Percentiles rank a stretch among this genome's conserved stretches.
phyloP scores from a whole-genome alignment of 1,284 basidiomycete genomes.

The Cryptococcus maquisensis region DNA sequence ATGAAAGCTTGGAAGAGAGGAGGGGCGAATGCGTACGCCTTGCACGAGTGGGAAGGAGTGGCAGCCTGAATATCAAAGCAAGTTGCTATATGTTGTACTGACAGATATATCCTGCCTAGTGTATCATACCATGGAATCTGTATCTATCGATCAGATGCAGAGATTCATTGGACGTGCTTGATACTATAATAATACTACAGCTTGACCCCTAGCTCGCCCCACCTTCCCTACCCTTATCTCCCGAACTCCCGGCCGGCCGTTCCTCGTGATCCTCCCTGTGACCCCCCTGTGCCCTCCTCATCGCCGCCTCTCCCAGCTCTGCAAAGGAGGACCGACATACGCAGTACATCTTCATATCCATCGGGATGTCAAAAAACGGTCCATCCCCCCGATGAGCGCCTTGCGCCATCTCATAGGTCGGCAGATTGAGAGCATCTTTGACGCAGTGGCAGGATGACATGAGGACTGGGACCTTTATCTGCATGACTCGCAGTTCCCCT shows the following conservation, averaged over 20 bases:
- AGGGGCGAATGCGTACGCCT: conserved; percentile 40
- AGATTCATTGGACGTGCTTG: too few relatives aligned
- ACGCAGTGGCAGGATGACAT: conserved; percentile 41
- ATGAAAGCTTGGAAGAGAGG: conserved; percentile 28
- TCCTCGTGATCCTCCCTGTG: conserved; percentile 19
- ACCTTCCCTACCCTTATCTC: neutral
- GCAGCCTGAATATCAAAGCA: conserved; percentile 11
- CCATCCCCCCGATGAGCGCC: conserved; percentile 21
- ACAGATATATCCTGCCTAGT: neutral
- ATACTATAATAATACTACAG: too few relatives aligned
- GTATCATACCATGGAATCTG: neutral
- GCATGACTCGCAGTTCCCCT: conserved; percentile 41
- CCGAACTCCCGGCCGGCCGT: too few relatives aligned
- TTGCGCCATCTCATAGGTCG: conserved; percentile 31
- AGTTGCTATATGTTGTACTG: neutral
- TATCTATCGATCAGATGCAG: neutral
- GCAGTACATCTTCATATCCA: conserved; percentile 15
- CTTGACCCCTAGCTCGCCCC: neutral
- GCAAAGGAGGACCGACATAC: conserved; percentile 35
- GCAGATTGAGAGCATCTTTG: conserved; percentile 31
- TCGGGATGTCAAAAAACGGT: conserved; percentile 13
- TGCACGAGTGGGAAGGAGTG: conserved; percentile 46
- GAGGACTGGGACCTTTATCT: conserved; percentile 31
- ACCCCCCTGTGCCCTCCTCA: conserved; percentile 17
- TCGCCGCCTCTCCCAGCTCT: conserved; percentile 32